These are phyloP conservation scores for Suillus lakei DNA, from an alignment of 768 basidiomycete species.

Conservation along the genomic window DNA sequence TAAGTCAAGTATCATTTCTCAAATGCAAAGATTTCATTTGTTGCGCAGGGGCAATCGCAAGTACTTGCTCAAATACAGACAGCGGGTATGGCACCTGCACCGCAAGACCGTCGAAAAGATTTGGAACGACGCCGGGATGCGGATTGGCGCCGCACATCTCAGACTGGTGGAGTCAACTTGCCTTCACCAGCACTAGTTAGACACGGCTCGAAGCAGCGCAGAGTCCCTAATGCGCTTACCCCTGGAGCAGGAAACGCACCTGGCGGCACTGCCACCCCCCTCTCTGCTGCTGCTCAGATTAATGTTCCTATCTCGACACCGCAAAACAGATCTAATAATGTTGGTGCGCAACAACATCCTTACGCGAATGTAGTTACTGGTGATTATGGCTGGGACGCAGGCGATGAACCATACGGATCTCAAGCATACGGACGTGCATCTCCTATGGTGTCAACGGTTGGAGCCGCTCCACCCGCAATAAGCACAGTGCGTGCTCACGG, in stretches of 20 bases:
- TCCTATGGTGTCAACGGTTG: constrained; percentile 77
- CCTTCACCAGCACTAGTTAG: constrained; percentile 83
- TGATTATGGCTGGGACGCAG: constrained; percentile 50
- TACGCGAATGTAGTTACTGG: constrained; percentile 68
- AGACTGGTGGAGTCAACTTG: constrained; percentile 55
- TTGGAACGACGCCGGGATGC: constrained; percentile 52
- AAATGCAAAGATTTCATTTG: constrained; percentile 15
- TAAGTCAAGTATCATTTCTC: constrained; percentile 40
- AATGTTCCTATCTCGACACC: constrained; percentile 68
- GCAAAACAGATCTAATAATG: constrained; percentile 51
- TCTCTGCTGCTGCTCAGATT: constrained; percentile 75
- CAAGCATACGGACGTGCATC: constrained; percentile 78
- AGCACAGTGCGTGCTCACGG: constrained; percentile 73
- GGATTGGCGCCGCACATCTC: constrained; percentile 69
- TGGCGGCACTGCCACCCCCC: constrained; percentile 63
- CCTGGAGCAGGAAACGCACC: constrained; percentile 53
- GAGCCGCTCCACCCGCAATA: constrained; percentile 71
- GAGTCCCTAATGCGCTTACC: constrained; percentile 61
- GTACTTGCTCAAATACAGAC: constrained; percentile 69
- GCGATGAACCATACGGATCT: constrained; percentile 63
- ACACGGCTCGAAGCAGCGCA: constrained; percentile 73
- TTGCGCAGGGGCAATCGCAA: constrained; percentile 61
- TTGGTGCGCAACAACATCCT: constrained; percentile 58
- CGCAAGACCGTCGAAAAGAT: constrained; percentile 66
- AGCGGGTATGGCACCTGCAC: constrained; percentile 45